Evolutionary conservation across 2,329 filamentous ascomycete genomes (phyloP).

Genomic region (Claviceps maximensis): DNA sequence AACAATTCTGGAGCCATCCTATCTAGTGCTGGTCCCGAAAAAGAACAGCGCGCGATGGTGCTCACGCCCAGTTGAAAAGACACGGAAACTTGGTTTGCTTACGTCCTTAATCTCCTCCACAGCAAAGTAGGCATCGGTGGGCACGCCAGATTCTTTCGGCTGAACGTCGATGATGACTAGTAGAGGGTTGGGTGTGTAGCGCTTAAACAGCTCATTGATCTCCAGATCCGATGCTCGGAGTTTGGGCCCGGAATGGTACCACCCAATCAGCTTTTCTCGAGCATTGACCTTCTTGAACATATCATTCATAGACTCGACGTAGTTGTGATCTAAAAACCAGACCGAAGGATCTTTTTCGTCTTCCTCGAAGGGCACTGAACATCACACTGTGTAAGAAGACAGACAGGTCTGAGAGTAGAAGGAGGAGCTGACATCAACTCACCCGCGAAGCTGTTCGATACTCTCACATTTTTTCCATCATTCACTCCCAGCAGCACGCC

Average conservation of each 20-base stretch:
- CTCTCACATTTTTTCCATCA: constrained; percentile 87
- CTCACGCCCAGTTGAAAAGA: no score
- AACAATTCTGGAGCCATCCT: neutral
- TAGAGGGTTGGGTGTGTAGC: constrained; percentile 92
- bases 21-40: neutral
- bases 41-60: no score
- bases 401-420: neutral
- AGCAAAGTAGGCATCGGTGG: constrained; percentile 97
- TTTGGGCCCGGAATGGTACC: constrained; percentile 98
- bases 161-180: constrained; percentile 98
- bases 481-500: constrained; percentile 93
- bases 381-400: constrained; percentile 7
- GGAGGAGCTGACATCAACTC: constrained; percentile 10
- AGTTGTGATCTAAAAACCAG: constrained; percentile 99
- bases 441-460: constrained; percentile 99
- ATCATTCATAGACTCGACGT: constrained; percentile 98
- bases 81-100: constrained; percentile 22
- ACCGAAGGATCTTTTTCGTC: constrained; percentile 97
- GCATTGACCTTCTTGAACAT: constrained; percentile 99
- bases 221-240: constrained; percentile 90
- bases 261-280: constrained; percentile 95
- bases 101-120: constrained; percentile 99
- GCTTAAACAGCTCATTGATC: constrained; percentile 99
- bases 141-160: constrained; percentile 93
- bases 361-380: constrained; percentile 87